Base-by-base conservation (phyloP, 805 yeast genomes). In the Yamadazyma endophytica region DNA sequence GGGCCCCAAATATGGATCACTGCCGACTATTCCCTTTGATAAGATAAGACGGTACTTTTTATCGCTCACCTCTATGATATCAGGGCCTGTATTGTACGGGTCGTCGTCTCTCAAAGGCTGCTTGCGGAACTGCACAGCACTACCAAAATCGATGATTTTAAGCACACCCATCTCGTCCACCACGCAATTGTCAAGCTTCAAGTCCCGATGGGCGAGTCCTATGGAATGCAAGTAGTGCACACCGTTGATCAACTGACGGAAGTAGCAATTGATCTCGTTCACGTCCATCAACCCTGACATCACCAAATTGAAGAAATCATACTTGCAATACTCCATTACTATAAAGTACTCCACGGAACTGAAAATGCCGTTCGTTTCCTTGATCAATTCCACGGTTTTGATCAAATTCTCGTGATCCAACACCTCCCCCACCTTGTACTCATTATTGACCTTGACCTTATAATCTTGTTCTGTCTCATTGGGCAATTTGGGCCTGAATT, bases 1-100 rank as follows among this genome's bases (percentile, higher is more conserved):
- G 0, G 97, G 97, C 0, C 97, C 92, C 39, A 90, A 62, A 51
- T 90, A 90, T 2, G 98, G 97, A 56, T 90, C 98, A 2, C 95
- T 83, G 11, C 98, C 98, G 9, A 90, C 95, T 14, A 90, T 74
- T 11, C 97, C 97, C 24, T 74, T 70, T 0, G 96, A 88, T 36
- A 70, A 64, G 3, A 53, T 41, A 12, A 82, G 76, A 14, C 77
- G 70, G 33, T 69, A 73, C 6, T 57, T 54, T 32, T 73, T 75
- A 42, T 71, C 77, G 9, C 24, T 36, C 9, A 18, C 21, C 13
- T 16, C 26, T 16, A 41, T 31, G 2, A 50, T 27, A 15, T 43
- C 47, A 9, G 44, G 50, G 14, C n/a, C 17, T 13, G 5, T 6
- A 8, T 13, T n/a, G 6, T 11, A 5, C 6, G 22, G 19, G 23